Base-by-base conservation (phyloP, 139 green algal genomes). In the Bryopsis sp. region DNA sequence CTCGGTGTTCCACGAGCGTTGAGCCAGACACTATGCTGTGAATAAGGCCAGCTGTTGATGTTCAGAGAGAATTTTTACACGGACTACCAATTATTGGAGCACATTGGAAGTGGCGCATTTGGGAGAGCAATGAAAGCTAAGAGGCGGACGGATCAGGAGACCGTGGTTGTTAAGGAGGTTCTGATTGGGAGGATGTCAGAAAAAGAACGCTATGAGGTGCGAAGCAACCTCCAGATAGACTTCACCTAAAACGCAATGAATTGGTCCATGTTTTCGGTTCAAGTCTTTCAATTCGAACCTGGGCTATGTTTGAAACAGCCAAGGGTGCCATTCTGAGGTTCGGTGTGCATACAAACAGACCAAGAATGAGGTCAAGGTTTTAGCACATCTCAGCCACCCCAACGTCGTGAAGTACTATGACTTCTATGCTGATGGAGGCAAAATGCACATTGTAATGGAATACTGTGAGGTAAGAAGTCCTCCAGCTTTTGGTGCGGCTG, bases 351-450 rank as follows among this genome's bases (percentile, higher is more conserved):
- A 26, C 19, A 11, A 19, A 5, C 37, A 69, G 62, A n/a, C 74
- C 3, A 78, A 79, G 71, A 80, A 86, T 37, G 85, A 91, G 76
- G 78, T 81, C 5, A 71, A 84, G 46, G 74, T 90, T 58, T 77
- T 92, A 58, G 62, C 73, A 29, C 64, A 79, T 46, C 62, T 90
- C 68, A 76, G 85, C 58, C 86, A 92, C 71, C 85, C 85, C 33
- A 90, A 89, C 74, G 78, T 92, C 11, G 85, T 92, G 38, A 79
- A 84, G 54, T 91, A 91, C 70, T 76, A 82, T 34, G 79, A 84
- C 48, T 85, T 74, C 76, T 89, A 80, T 50, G 35, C 60, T 19
- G 73, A 84, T 11, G 70, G 36, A 19, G 59, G 62, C 29, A 72
- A 74, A 48, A 76, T 88, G 73, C 74, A 84, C 70, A 89, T 91